Evolutionary conservation across 495 filamentous ascomycete species (phyloP).

Genomic region (Hyaloscypha finlandica): DNA sequence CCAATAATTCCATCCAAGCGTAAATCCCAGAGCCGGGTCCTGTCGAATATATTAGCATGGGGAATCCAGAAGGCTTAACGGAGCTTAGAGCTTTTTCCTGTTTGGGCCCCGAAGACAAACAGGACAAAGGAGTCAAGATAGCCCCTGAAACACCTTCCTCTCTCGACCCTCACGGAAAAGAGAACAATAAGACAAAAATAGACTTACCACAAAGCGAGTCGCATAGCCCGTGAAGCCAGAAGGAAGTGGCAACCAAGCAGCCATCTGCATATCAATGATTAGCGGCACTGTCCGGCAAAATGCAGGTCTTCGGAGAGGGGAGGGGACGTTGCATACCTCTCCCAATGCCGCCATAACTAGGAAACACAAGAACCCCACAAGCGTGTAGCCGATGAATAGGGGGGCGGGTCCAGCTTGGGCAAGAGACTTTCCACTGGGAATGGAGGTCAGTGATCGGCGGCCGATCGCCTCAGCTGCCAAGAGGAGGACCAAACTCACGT

Average conservation of each 20-base stretch:
- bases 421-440: constrained; percentile 52
- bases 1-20: constrained; percentile 32
- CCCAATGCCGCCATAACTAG: constrained; percentile 60
- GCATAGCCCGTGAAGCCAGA: constrained; percentile 35
- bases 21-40: constrained; percentile 33
- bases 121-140: background rate
- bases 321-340: constrained; percentile 44
- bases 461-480: background rate
- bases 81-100: background rate
- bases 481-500: constrained; percentile 21
- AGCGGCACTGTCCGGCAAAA: background rate
- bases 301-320: constrained; percentile 57
- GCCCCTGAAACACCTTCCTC: background rate
- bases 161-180: background rate
- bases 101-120: background rate
- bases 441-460: constrained; percentile 22
- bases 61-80: background rate
- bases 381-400: constrained; percentile 67
- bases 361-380: constrained; percentile 67
- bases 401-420: constrained; percentile 67
- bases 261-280: constrained; percentile 47
- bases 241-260: constrained; percentile 70
- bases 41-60: background rate
- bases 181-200: background rate
- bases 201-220: constrained; percentile 24